phyloP scores from a whole-genome alignment of 352 stramenopile genomes.

The Phytophthora constricta region DNA sequence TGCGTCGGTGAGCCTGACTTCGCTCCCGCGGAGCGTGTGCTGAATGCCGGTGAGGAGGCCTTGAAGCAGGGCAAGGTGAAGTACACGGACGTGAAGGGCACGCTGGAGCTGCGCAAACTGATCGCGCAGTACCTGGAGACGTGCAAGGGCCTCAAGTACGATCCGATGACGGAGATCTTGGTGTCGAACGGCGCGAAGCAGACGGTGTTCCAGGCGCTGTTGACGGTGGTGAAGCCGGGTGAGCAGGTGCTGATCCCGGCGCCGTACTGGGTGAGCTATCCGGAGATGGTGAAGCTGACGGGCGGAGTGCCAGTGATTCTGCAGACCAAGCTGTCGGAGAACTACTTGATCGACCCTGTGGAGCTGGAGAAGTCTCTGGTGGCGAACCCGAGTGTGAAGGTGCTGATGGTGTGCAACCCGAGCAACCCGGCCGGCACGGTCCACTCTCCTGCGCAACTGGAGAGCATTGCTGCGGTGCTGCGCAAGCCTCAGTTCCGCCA shows the following conservation, averaged over 20 bases:
- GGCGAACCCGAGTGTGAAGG: conserved; percentile 70
- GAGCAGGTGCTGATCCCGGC: conserved; percentile 97
- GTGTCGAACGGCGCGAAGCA: conserved; percentile 98
- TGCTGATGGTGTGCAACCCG: conserved; percentile 96
- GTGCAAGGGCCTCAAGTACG: conserved; percentile 93
- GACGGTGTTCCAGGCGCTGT: conserved; percentile 92
- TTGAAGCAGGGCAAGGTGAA: conserved; percentile 86
- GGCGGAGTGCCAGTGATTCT: conserved; percentile 90
- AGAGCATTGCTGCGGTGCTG: conserved; percentile 58
- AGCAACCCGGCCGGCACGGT: conserved; percentile 95
- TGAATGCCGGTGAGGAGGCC: conserved; percentile 88
- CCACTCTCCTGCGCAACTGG: conserved; percentile 60
- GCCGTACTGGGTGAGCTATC: conserved; percentile 97
- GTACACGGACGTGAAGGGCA: conserved; percentile 96
- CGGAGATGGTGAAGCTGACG: conserved; percentile 97
- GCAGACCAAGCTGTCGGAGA: conserved; percentile 87
- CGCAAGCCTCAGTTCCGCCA: conserved; percentile 68
- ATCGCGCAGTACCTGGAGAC: conserved; percentile 92
- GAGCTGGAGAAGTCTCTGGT: conserved; percentile 80
- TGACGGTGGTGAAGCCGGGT: conserved; percentile 90
- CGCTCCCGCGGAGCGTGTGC: conserved; percentile 84
- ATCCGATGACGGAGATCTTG: conserved; percentile 92
- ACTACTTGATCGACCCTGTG: conserved; percentile 91
- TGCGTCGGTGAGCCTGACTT: conserved; percentile 98
- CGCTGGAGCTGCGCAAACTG: conserved; percentile 81